Conservation (phyloP, 176 grass and related monocot genomes). For the Melocanna baccifera region DNA sequence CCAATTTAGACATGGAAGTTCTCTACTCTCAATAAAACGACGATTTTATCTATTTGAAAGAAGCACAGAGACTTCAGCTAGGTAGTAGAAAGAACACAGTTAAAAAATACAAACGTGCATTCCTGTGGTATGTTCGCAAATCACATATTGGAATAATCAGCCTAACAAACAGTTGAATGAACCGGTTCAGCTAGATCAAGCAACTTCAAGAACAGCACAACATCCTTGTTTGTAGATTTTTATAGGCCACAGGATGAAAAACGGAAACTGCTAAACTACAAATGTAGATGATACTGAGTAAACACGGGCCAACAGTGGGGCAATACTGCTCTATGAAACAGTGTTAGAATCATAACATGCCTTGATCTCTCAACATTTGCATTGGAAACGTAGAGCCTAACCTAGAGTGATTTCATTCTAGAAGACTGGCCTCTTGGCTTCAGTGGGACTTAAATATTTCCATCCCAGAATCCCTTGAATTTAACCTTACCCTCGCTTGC, state of each 20-base stretch:
- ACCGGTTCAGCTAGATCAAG: background rate
- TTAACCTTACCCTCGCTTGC: conserved; percentile 46
- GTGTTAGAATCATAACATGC: conserved; percentile 9
- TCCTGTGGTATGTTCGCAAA: background rate
- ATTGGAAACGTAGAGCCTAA: background rate
- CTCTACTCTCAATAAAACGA: background rate
- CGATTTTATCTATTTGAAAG: background rate
- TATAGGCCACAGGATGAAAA: background rate
- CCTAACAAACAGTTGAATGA: background rate
- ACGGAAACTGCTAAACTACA: conserved; percentile 1
- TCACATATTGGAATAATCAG: background rate
- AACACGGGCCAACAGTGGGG: background rate
- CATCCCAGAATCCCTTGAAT: conserved; percentile 40
- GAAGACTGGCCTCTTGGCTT: background rate
- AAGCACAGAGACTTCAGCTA: background rate
- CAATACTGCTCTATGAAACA: background rate
- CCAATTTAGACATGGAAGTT: background rate
- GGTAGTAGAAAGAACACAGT: background rate
- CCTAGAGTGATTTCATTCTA: background rate
- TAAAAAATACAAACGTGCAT: background rate
- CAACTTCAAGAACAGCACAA: background rate
- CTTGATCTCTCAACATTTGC: background rate
- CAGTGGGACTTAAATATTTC: background rate
- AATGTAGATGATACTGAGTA: background rate
- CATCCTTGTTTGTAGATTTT: background rate